Evolutionary conservation across 2,329 filamentous ascomycete genomes (phyloP).

Genomic region (Fusarium globosum): DNA sequence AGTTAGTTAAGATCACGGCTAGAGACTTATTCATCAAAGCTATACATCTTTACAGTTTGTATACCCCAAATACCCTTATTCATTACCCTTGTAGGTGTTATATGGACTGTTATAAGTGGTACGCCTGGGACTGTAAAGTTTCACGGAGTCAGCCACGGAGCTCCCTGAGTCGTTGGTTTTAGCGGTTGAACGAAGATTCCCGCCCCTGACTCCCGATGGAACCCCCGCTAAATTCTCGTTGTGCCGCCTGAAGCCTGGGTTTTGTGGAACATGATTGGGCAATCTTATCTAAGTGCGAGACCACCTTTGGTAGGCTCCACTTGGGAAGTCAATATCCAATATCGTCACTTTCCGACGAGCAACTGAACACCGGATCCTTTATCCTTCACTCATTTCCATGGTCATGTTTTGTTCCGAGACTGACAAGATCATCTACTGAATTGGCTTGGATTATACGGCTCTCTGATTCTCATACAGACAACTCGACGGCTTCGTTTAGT

Average conservation of each 20-base stretch:
- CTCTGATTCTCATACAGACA: background rate
- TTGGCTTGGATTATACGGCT: background rate
- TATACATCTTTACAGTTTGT: background rate
- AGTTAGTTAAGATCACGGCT: background rate
- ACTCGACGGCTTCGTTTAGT: background rate
- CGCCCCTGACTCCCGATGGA: slow-evolving; percentile 39
- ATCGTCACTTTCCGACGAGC: slow-evolving; percentile 41
- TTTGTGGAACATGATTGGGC: slow-evolving; percentile 27
- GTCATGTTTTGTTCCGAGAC: background rate
- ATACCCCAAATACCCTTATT: background rate
- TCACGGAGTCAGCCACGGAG: background rate
- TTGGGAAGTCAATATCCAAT: slow-evolving; percentile 40
- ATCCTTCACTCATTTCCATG: slow-evolving; percentile 19
- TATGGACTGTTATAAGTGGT: background rate
- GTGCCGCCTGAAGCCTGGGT: slow-evolving; percentile 31
- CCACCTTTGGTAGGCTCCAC: slow-evolving; percentile 34
- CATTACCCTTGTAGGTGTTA: background rate
- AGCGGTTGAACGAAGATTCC: slow-evolving; percentile 31
- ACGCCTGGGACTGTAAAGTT: slow-evolving; percentile 2
- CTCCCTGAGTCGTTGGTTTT: slow-evolving; percentile 25
- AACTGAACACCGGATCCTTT: slow-evolving; percentile 28
- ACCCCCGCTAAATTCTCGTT: slow-evolving; percentile 37
- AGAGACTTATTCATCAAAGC: background rate
- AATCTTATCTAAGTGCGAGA: slow-evolving; percentile 23
- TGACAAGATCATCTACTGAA: background rate